These are phyloP conservation scores for Geranium brycei DNA, from an alignment of 345 rosid genomes.

Conservation along the genomic window DNA sequence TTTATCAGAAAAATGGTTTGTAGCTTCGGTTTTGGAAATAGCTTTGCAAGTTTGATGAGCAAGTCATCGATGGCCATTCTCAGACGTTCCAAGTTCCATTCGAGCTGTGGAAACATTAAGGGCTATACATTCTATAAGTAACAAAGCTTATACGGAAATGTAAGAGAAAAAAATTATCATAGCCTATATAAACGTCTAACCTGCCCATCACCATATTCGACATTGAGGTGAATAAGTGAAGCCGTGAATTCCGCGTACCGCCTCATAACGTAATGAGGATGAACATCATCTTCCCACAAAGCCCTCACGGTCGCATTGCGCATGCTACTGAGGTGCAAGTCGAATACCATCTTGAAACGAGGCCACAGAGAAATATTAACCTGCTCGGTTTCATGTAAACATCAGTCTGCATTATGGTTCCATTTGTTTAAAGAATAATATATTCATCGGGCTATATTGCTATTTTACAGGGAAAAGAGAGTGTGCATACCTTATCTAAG, in stretches of 20 bases:
- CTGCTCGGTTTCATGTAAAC: constrained; percentile 27
- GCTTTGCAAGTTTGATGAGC: constrained; percentile 69
- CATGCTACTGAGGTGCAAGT: constrained; percentile 77
- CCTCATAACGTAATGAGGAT: constrained; percentile 99
- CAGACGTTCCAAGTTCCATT: constrained; percentile 80
- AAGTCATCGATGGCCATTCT: constrained; percentile 91
- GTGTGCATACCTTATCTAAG: constrained; percentile 67
- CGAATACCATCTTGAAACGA: constrained; percentile 92
- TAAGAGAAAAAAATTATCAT: neutral
- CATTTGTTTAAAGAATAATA: neutral
- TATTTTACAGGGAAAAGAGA: neutral
- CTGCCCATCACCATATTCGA: constrained; percentile 96
- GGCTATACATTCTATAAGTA: constrained; percentile 2
- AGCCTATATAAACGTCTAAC: constrained; percentile 20
- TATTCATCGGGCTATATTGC: neutral
- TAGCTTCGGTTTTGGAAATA: constrained; percentile 57
- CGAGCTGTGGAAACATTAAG: constrained; percentile 51
- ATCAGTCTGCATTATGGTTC: neutral
- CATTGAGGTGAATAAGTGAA: constrained; percentile 90
- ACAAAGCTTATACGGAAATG: neutral
- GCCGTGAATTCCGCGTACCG: constrained; percentile 98
- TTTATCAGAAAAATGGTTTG: constrained; percentile 84
- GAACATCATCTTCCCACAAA: constrained; percentile 95
- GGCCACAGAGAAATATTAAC: constrained; percentile 96
- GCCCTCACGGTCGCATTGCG: constrained; percentile 80